Evolutionary conservation across 371 early-diverging fungal species (phyloP).

Genomic region (Mortierella sp.): DNA sequence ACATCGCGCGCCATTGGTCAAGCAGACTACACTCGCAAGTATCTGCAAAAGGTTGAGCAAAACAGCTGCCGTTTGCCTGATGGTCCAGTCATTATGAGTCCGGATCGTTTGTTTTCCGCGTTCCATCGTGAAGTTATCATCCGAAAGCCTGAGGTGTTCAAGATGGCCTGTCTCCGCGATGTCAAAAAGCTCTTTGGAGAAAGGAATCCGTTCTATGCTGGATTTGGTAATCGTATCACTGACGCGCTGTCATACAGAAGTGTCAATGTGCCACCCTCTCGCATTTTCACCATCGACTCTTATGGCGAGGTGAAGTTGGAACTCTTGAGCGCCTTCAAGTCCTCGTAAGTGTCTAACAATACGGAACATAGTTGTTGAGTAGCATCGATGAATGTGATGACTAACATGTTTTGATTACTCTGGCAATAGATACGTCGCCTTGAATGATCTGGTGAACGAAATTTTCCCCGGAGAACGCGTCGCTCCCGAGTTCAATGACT

Average conservation of each 20-base stretch:
- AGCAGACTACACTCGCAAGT: constrained; percentile 89
- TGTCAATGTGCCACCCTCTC: constrained; percentile 93
- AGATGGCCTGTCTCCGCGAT: constrained; percentile 96
- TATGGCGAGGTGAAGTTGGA: constrained; percentile 95
- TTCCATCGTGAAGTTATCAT: constrained; percentile 97
- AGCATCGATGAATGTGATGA: no score
- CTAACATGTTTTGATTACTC: background rate
- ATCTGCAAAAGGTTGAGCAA: constrained; percentile 93
- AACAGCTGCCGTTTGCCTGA: constrained; percentile 91
- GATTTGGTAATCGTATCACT: constrained; percentile 93
- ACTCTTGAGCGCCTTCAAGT: constrained; percentile 83
- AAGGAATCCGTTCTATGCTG: constrained; percentile 95
- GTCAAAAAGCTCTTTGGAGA: constrained; percentile 89
- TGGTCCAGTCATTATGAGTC: constrained; percentile 98
- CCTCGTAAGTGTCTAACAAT: constrained; percentile 63
- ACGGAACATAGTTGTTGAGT: no score
- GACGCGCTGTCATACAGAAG: constrained; percentile 97
- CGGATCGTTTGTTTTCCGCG: constrained; percentile 96
- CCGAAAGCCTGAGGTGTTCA: constrained; percentile 97
- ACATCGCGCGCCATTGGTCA: constrained; percentile 98
- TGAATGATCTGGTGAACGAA: constrained; percentile 96
- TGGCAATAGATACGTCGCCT: constrained; percentile 72
- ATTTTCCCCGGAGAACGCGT: constrained; percentile 83
- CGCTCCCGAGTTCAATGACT: constrained; percentile 85
- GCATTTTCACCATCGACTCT: constrained; percentile 98